Evolutionary conservation across 164 flowering plant species (phyloP), one percentile per base, ranked within the genome.

Genomic region (Malania oleifera): DNA sequence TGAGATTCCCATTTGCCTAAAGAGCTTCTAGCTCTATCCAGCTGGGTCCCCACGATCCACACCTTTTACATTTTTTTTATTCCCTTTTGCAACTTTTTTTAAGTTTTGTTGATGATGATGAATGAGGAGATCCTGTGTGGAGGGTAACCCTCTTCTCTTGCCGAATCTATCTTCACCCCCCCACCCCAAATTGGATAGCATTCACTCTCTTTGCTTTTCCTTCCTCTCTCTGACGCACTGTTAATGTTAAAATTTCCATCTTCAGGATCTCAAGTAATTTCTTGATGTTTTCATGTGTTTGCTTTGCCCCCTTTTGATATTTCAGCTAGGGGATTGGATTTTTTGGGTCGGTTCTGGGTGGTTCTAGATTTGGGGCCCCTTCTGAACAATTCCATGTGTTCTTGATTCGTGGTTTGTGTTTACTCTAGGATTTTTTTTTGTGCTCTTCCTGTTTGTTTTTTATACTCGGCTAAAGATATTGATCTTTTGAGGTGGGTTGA

Each of bases 291-390:
- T 38, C 41, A 11, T 31, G 51, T 15, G 23, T 27, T 41, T 38
- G 22, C 23, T 15, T 29, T 64, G 47, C 20, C 38, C 48, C 11
- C 24, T 17, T 48, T 56, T 44, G 49, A 8, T 54, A 31, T 38
- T 57, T 52, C 59, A 31, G 66, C 50, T 38, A 22, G 38, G 23
- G 34, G 17, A 44, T 52, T 28, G 37, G 52, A 5, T 47, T 59
- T 51, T 37, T 22, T 29, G 37, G 63, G 56, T 62, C 54, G 8
- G 6, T 49, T 39, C 47, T 29, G 26, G 43, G 14, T 47, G 9
- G 39, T 60, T 22, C 2, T 45, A 12, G 2, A 15, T 43, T 43
- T 43, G 15, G 2, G 19, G 35, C 35, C 35, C 9, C 46, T 17
- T 17, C 46, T 38, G 2, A 15, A 7, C 46, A 11, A 17, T 43